Evolutionary conservation across 2,329 filamentous ascomycete species (phyloP).

Genomic region (Byssoonygena ceratinophila): DNA sequence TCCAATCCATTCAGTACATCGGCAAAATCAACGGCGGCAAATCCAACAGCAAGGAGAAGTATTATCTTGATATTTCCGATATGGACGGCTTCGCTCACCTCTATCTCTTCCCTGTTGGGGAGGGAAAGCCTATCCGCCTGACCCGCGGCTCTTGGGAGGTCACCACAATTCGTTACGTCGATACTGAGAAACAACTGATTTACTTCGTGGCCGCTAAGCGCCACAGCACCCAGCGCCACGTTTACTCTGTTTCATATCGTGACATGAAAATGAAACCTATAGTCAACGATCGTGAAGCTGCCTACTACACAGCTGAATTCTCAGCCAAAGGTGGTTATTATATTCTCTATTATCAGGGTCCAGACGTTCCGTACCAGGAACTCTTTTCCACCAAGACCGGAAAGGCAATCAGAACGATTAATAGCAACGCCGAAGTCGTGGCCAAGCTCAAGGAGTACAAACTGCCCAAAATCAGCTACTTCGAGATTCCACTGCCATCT

Average conservation of each 20-base stretch:
- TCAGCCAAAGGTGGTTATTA: constrained; percentile 54
- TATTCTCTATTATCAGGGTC: constrained; percentile 54
- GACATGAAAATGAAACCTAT: constrained; percentile 47
- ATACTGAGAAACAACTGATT: constrained; percentile 45
- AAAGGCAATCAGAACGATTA: constrained; percentile 48
- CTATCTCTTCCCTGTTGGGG: constrained; percentile 52
- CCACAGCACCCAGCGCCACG: constrained; percentile 56
- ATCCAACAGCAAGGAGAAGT: constrained; percentile 30
- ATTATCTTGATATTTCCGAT: constrained; percentile 59
- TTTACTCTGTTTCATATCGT: constrained; percentile 55
- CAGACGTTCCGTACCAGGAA: constrained; percentile 59
- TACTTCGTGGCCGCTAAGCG: constrained; percentile 57
- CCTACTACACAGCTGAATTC: constrained; percentile 55
- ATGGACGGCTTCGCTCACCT: constrained; percentile 56
- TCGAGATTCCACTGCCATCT: constrained; percentile 51
- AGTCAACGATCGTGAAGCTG: constrained; percentile 50
- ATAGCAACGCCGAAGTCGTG: constrained; percentile 50
- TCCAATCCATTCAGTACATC: constrained; percentile 37
- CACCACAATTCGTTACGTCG: constrained; percentile 48
- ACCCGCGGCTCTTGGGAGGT: constrained; percentile 60
- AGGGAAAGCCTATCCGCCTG: constrained; percentile 47
- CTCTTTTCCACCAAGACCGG: constrained; percentile 48
- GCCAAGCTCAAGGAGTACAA: constrained; percentile 49
- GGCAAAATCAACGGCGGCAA: constrained; percentile 29
- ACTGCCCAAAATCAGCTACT: constrained; percentile 54